Evolutionary conservation across 345 rosid genomes (phyloP).

Genomic region (Jatropha curcas): DNA sequence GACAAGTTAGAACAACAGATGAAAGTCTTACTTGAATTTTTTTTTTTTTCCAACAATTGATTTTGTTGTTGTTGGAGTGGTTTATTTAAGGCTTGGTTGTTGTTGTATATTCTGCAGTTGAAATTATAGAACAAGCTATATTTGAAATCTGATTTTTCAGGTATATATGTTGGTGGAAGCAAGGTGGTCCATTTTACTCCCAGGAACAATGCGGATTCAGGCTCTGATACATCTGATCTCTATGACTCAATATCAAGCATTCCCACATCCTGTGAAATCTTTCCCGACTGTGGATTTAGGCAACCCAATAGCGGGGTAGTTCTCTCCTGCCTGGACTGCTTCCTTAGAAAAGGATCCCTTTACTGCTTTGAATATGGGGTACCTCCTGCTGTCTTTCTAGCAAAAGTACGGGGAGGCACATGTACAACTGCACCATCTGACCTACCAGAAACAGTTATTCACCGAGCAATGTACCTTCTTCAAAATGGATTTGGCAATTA

Average conservation of each 20-base stretch:
- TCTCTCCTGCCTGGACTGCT: conserved; percentile 91
- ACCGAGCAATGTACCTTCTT: conserved; percentile 92
- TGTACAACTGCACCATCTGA: conserved; percentile 87
- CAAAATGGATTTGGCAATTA: conserved; percentile 97
- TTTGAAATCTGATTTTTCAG: conserved; percentile 34
- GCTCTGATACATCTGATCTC: conserved; percentile 35
- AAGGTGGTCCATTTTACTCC: conserved; percentile 97
- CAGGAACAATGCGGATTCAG: conserved; percentile 43
- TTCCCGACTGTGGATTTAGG: conserved; percentile 91
- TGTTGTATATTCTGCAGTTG: neutral
- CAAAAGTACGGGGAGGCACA: conserved; percentile 84
- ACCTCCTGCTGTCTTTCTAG: conserved; percentile 62
- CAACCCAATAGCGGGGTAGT: conserved; percentile 77
- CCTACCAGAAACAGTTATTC: conserved; percentile 56
- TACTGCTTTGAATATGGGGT: conserved; percentile 81
- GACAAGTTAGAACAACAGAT: conserved; percentile 1
- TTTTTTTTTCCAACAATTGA: neutral
- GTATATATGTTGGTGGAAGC: conserved; percentile 95
- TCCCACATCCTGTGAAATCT: conserved; percentile 57
- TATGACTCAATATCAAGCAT: conserved; percentile 39
- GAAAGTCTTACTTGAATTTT: neutral
- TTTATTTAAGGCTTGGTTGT: too few relatives aligned
- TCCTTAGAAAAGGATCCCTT: conserved; percentile 70
- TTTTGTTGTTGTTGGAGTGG: neutral
- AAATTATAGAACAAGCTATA: neutral